A percentile compares a stretch with the other conserved stretches of the same genome.
Evolutionary conservation across 139 green algal species (phyloP).

Genomic region (Diplosphaera chodatii): DNA sequence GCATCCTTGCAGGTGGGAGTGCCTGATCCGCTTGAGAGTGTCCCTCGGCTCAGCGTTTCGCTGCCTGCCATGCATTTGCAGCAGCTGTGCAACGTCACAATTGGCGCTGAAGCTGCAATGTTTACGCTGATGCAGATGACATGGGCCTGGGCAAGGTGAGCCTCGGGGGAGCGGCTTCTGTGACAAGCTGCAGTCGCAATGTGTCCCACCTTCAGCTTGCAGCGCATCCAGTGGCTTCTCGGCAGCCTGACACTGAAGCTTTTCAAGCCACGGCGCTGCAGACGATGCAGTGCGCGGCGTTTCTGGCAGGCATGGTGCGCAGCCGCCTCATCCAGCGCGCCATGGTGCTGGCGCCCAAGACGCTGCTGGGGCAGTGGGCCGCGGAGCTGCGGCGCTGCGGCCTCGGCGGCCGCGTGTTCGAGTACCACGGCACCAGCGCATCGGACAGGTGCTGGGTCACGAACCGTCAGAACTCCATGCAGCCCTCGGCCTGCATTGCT

Average conservation of each 20-base stretch:
- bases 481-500: not conserved
- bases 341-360: conserved; percentile 82
- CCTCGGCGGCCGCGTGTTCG: conserved; percentile 22
- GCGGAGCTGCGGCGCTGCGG: conserved; percentile 79
- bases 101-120: too few species aligned
- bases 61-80: too few species aligned
- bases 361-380: conserved; percentile 78
- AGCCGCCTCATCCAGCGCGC: conserved; percentile 34
- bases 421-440: conserved; percentile 26
- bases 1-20: conserved; percentile 72
- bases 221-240: too few species aligned
- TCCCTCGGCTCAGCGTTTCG: too few species aligned
- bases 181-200: too few species aligned
- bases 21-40: too few species aligned
- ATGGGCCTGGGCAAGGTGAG: conserved; percentile 49
- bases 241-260: not conserved
- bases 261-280: conserved; percentile 21
- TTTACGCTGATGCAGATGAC: too few species aligned
- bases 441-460: conserved; percentile 9
- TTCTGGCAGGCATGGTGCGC: conserved; percentile 63
- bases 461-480: too few species aligned
- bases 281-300: conserved; percentile 80
- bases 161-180: not conserved
- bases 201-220: too few species aligned
- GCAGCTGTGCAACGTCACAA: too few species aligned